Evolutionary conservation across 371 early-diverging fungal species (phyloP).

Genomic region (Syncephalastrum contaminatum): DNA sequence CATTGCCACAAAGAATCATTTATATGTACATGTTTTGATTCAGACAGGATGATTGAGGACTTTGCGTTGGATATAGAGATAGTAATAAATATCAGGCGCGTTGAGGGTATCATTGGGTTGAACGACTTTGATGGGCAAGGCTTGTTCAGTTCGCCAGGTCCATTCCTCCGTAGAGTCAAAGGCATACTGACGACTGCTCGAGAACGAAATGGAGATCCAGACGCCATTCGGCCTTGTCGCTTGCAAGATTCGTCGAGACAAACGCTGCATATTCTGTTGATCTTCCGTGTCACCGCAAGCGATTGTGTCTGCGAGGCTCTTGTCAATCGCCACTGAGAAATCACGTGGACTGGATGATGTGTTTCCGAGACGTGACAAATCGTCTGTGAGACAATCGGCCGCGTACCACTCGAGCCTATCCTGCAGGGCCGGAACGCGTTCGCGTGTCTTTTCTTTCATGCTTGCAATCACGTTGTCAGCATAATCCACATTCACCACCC

Average conservation of each 20-base stretch:
- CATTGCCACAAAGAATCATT: too few species aligned
- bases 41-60: neutral
- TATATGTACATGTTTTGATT: too few species aligned
- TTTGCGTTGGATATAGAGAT: conserved; percentile 23
- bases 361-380: conserved; percentile 9
- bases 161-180: conserved; percentile 6
- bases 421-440: conserved; percentile 14
- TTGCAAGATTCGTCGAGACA: conserved; percentile 20
- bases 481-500: conserved; percentile 45
- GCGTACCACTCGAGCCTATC: conserved; percentile 20
- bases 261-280: conserved; percentile 11
- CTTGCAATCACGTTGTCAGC: conserved; percentile 38
- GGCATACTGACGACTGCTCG: conserved; percentile 23
- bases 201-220: conserved; percentile 36
- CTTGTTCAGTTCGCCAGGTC: conserved; percentile 22
- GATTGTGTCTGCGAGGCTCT: conserved; percentile 38
- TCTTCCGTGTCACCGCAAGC: conserved; percentile 46
- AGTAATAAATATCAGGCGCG: conserved; percentile 35
- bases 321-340: conserved; percentile 38
- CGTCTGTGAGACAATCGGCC: conserved; percentile 26
- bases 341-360: neutral
- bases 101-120: conserved; percentile 29
- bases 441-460: conserved; percentile 29
- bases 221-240: conserved; percentile 19
- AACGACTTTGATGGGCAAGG: conserved; percentile 21